A percentile compares a stretch with the other conserved stretches of the same genome.
Evolutionary conservation across 805 yeast species (phyloP).

Genomic region (Brettanomyces sp.): DNA sequence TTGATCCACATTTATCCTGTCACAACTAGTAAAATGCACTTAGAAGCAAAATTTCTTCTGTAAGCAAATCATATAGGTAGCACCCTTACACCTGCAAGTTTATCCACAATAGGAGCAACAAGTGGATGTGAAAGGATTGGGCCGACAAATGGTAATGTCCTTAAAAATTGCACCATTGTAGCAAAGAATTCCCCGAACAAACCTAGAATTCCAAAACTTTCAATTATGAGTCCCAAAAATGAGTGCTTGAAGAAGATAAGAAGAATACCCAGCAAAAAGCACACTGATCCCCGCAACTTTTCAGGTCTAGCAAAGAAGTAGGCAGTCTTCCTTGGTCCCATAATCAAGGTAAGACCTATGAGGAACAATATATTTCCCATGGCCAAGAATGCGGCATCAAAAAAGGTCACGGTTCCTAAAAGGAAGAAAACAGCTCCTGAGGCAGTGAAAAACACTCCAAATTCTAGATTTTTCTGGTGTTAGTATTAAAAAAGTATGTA

Average conservation of each 20-base stretch:
- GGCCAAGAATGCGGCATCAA: constrained; percentile 82
- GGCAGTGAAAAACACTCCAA: constrained; percentile 89
- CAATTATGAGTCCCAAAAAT: constrained; percentile 77
- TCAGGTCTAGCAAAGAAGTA: constrained; percentile 79
- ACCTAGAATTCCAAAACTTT: constrained; percentile 81
- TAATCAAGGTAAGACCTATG: constrained; percentile 75
- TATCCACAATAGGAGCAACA: constrained; percentile 67
- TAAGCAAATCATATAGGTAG: constrained; percentile 42
- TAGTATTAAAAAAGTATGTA: background rate
- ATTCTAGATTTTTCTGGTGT: constrained; percentile 36
- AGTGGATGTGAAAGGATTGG: constrained; percentile 72
- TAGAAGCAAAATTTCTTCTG: too few relatives aligned
- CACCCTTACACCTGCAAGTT: constrained; percentile 57
- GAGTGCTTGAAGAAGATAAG: constrained; percentile 70
- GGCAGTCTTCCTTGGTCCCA: constrained; percentile 78
- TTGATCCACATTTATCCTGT: too few relatives aligned
- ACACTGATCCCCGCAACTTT: constrained; percentile 78
- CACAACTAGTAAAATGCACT: too few relatives aligned
- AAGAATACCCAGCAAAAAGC: constrained; percentile 66
- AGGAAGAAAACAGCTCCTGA: constrained; percentile 72
- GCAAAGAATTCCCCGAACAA: constrained; percentile 89
- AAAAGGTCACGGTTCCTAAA: constrained; percentile 75
- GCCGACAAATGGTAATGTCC: constrained; percentile 84
- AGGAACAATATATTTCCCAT: constrained; percentile 77
- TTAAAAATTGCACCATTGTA: constrained; percentile 73